Base-by-base conservation (phyloP, 1,284 basidiomycete genomes). In the Waitea zeae region DNA sequence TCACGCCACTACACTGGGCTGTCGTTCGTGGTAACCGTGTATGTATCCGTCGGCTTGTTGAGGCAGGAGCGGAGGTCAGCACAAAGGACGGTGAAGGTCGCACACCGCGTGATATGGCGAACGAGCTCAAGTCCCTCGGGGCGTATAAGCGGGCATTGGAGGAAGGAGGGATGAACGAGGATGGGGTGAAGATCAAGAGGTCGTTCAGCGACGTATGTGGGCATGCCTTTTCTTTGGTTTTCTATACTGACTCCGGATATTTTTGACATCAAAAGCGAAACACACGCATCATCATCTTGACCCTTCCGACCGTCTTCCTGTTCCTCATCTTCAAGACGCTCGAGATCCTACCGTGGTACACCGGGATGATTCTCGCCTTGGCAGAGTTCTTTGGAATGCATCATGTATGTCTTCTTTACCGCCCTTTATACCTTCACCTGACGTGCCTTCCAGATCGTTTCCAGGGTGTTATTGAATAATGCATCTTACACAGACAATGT, bases 1-100 rank as follows among this genome's bases (percentile, higher is more conserved):
- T 99, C 36, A 75, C 88, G 0, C 88, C 95, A 0, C 63, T 98
- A 34, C 95, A 99, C 51, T 99, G 95, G 95, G 92, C 90, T 1
- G 92, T 95, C n/a, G 93, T 98, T 9, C 75, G 90, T 41, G 95
- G 93, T 5, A 95, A 92, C 49, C 64, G 80, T 36, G 60, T 72
- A 30, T 89, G 87, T 49, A 93, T 98, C 37, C 67, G 81, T 17
- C 70, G 81, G 33, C 59, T 99, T 11, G 57, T 95, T 9, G 79
- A 88, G 43, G 81, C 81, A 12, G 90, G 89, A 1, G 82, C 78
- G 1, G 84, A 90, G 51, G 56, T 96, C 9, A 64, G 65, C 28
- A 77, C 78, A 3, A 84, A 82, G 48, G 90, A 93, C 44, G 71
- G 70, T 12, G 74, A 82, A 34, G 84, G 86, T 2, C 77, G 95